Conservation (phyloP, 208 protist genomes). For the Trypanosomatidae sp. region DNA sequence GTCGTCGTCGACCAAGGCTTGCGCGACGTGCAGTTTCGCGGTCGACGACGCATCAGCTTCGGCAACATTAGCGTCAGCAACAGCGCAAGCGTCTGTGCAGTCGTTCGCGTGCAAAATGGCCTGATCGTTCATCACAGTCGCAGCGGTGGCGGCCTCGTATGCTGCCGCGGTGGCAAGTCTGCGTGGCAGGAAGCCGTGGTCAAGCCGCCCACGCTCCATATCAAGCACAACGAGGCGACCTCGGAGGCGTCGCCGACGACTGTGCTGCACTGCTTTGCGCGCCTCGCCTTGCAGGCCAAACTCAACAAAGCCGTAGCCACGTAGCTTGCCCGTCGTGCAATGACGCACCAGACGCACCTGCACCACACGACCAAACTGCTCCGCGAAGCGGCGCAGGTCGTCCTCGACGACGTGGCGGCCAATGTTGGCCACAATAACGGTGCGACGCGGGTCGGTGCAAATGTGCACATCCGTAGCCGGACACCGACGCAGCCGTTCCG, state of each 20-base stretch:
- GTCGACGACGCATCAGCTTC: neutral
- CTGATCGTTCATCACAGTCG: neutral
- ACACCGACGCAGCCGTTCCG: slow-evolving; percentile 12
- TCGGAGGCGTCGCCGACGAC: slow-evolving; percentile 41
- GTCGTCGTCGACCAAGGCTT: neutral
- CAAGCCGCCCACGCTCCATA: slow-evolving; percentile 46
- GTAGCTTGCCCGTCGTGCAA: slow-evolving; percentile 32
- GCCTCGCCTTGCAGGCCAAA: slow-evolving; percentile 60
- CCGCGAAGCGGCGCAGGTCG: slow-evolving; percentile 62
- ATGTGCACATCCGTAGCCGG: slow-evolving; percentile 52
- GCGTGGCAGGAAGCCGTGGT: slow-evolving; percentile 47
- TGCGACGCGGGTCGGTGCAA: slow-evolving; percentile 38
- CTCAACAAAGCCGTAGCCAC: slow-evolving; percentile 77
- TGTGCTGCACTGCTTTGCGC: slow-evolving; percentile 27
- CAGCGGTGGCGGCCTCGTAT: no score
- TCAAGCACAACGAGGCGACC: slow-evolving; percentile 50
- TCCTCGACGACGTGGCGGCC: slow-evolving; percentile 49
- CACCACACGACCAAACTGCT: slow-evolving; percentile 76
- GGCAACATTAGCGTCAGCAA: neutral
- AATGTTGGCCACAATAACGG: slow-evolving; percentile 56
- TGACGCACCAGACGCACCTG: slow-evolving; percentile 46
- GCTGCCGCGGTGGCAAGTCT: slow-evolving; percentile 18
- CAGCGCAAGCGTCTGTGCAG: neutral
- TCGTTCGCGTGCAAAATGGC: neutral
- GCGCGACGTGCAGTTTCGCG: neutral